Evolutionary conservation across 73 alveolate species (phyloP), one percentile per base, ranked within the genome.

Genomic region (Stentor coeruleus): DNA sequence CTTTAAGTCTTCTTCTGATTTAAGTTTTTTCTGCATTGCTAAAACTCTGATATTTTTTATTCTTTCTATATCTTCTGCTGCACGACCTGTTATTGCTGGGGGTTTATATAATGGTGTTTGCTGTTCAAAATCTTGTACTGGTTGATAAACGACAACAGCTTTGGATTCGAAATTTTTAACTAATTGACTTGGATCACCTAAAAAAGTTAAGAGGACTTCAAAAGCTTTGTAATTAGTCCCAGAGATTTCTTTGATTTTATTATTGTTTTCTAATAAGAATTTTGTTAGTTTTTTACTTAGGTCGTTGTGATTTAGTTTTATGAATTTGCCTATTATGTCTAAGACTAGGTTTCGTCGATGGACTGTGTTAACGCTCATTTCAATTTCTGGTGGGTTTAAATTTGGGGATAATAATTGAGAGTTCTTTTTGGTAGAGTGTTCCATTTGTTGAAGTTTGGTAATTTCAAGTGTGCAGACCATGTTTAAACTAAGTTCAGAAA

Each of bases 81-180:
- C 37, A 28, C 37, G n/a, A 0, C 79, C 79, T 66, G 79, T 66
- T 66, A 66, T 66, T 20, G 79, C 40, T 66, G 79, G 79, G 14
- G 79, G 79, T 66, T 31, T 20, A 66, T 66, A 66, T 14, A 33
- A 14, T 26, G 39, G 49, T 0, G 39, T 49, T 11, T 49, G 6
- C 20, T 49, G 66, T 20, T 49, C 66, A 49, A 20, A 49, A 6
- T 49, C 28, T 11, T 6, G 66, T 11, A 6, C 20, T 49, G 6
- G 28, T 20, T 49, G 66, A 49, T 49, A 49, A 49, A 20, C 28
- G 6, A 11, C 66, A 49, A 49, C 66, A 49, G 66, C 66, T 11
- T 49, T 49, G 33, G 33, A 1, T 75, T 75, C 83, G 39, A 31
- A 40, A 2, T 33, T 38, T 1, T 37, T 75, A 38, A 75, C 39